Conservation (phyloP, 495 filamentous ascomycete genomes). For the Cryomyces minteri region DNA sequence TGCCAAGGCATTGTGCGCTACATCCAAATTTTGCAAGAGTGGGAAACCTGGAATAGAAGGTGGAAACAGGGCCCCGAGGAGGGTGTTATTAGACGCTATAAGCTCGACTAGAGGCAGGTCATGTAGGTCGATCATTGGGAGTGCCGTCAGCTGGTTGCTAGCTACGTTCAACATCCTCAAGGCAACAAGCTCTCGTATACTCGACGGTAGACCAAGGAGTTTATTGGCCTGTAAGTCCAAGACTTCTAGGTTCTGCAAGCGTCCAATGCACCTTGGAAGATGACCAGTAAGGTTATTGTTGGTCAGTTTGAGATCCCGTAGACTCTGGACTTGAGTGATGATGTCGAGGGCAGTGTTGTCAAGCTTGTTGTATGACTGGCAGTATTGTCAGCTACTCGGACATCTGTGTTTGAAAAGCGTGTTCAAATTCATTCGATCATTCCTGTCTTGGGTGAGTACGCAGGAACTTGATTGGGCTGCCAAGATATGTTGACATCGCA, state of each 20-base stretch:
- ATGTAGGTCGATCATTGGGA: conserved; percentile 52
- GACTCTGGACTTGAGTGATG: conserved; percentile 44
- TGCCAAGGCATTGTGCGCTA: conserved; percentile 57
- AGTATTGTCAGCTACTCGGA: neutral
- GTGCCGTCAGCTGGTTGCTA: conserved; percentile 47
- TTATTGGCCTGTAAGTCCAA: conserved; percentile 70
- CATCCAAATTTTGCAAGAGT: conserved; percentile 52
- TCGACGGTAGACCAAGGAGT: conserved; percentile 53
- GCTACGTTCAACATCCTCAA: conserved; percentile 61
- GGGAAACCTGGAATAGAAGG: conserved; percentile 34
- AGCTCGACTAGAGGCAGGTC: conserved; percentile 56
- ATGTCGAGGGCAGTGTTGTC: conserved; percentile 48
- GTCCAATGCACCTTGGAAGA: conserved; percentile 35
- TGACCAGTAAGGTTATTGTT: conserved; percentile 57
- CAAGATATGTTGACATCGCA: no score
- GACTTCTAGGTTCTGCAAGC: conserved; percentile 48
- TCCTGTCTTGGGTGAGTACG: no score
- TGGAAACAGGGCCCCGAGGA: conserved; percentile 54
- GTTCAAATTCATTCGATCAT: no score
- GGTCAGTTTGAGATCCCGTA: conserved; percentile 66
- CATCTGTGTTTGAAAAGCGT: no score
- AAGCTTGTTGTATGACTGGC: conserved; percentile 62
- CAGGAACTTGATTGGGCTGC: neutral
- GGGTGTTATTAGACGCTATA: conserved; percentile 56
- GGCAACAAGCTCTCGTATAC: conserved; percentile 39